Conservation (phyloP, 768 basidiomycete genomes). For the Suillus cothurnatus region DNA sequence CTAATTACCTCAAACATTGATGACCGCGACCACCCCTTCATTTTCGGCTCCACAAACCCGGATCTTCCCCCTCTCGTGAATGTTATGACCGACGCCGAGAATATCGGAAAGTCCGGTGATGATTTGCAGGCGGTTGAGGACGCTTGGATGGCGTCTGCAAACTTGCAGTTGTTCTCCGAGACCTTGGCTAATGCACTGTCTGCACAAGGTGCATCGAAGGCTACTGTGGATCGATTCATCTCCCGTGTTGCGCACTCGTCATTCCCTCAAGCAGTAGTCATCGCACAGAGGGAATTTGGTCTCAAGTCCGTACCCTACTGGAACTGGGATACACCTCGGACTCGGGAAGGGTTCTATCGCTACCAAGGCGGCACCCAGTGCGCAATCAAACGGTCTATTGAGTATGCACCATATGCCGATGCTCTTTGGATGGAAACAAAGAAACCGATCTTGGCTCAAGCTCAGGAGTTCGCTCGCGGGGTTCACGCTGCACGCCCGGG, state of each 20-base stretch:
- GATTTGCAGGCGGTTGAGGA: constrained; percentile 89
- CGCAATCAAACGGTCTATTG: constrained; percentile 88
- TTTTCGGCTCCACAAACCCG: constrained; percentile 87
- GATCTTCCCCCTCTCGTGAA: constrained; percentile 67
- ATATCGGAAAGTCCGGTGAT: constrained; percentile 74
- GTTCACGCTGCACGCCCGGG: constrained; percentile 81
- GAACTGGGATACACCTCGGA: constrained; percentile 94
- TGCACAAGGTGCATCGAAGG: constrained; percentile 54
- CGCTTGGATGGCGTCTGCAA: constrained; percentile 78
- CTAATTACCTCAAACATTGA: constrained; percentile 97
- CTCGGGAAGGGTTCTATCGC: constrained; percentile 95
- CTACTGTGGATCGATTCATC: constrained; percentile 61
- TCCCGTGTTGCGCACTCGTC: constrained; percentile 67
- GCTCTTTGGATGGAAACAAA: constrained; percentile 97
- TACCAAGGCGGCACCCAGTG: constrained; percentile 97
- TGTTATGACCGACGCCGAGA: constrained; percentile 85
- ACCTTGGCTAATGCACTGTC: constrained; percentile 68
- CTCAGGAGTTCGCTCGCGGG: constrained; percentile 87
- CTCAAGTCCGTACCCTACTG: constrained; percentile 78
- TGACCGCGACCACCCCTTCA: constrained; percentile 96
- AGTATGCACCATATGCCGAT: constrained; percentile 94
- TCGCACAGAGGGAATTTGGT: constrained; percentile 82
- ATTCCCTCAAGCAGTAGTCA: constrained; percentile 64
- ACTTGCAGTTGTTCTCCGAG: constrained; percentile 76
- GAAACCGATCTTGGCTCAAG: constrained; percentile 89